Evolutionary conservation across 257 asterid genomes (phyloP), one percentile per base, ranked within the genome.

Genomic region (Lantana camara): DNA sequence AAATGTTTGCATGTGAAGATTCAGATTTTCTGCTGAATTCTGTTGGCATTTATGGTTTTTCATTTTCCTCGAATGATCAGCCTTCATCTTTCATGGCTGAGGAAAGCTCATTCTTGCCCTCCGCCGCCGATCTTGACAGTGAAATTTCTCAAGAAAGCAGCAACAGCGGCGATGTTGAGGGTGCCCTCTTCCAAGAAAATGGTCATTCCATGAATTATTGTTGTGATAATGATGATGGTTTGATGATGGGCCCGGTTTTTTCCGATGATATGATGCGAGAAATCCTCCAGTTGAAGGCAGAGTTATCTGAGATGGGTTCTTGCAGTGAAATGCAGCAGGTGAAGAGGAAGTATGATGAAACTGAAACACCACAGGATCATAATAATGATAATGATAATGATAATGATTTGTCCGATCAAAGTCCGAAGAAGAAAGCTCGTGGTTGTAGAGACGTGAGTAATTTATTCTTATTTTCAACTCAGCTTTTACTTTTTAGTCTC

Each of bases 131-230:
- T 58, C 74, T 77, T 20, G 68, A 65, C 14, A 71, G 63, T 57
- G 49, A 35, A 35, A 35, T 71, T 54, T 80, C 91, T 66, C 91
- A 81, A 76, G 91, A 81, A 48, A 83, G 85, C 45, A 77, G 85
- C 86, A 53, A 63, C 23, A 69, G 79, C 65, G 68, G 63, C 54
- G 80, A 60, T 27, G 48, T 68, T 24, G 71, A 73, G 35, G 35
- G 54, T 14, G 47, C 64, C 66, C 47, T 35, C 24, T 59, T 67
- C 50, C 17, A 64, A 51, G 12, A 24, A 27, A 16, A 27, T 27
- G 32, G 3, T 41, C 45, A 27, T 27, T 9, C 38, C 23, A n/a
- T 42, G 62, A n/a, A 27, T 27, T 27, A 2, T 27, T 2, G 5
- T 21, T 22, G 55, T 14, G 50, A 52, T 70, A 68, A 46, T 22